Evolutionary conservation across 1,284 basidiomycete genomes (phyloP), one percentile per base, ranked within the genome.

Genomic region (Moesziomyces aphidis): DNA sequence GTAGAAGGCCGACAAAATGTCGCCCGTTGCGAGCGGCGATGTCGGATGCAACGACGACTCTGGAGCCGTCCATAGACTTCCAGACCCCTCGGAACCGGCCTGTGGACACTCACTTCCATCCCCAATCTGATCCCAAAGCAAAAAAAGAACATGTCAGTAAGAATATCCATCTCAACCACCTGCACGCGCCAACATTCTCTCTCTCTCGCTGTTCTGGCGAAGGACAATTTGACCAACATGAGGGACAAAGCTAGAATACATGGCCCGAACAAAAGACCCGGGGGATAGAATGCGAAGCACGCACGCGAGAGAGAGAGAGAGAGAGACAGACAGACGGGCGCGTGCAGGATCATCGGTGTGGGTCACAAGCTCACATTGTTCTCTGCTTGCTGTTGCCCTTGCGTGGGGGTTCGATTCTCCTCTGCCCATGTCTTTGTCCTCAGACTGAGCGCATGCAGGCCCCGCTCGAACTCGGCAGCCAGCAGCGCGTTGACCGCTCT

Each of bases 371-470:
- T 64, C 64, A 67, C 64, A 73, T 56, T 64, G 45, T 24, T 58
- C 5, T 45, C 45, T 50, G 56, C 43, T 21, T 55, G 42, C n/a
- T 9, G 43, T 21, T 19, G 45, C 36, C 17, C 17, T 15, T 28
- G 7, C 34, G 45, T 21, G 4, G 53, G 59, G 23, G 36, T 44
- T 49, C 50, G 72, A 24, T 61, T 66, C 39, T 73, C 71, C 55
- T 84, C 82, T 2, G 61, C 76, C 48, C 78, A 78, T 15, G 82
- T 84, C 59, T 81, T 83, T 5, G 79, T 70, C 11, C 81, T 53
- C 19, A 84, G 58, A 54, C 78, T 80, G 2, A 84, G 54, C 19
- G 82, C 82, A 50, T 84, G 82, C 17, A 84, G 63, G 5, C 82
- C 82, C 4, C 65, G 54, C 1, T 80, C 79, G 39, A 83, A 84